A percentile compares a stretch with the other conserved stretches of the same genome.
These are phyloP conservation scores for Plasmodium blacklocki DNA, from an alignment of 169 alveolate genomes.

Conservation along the genomic window DNA sequence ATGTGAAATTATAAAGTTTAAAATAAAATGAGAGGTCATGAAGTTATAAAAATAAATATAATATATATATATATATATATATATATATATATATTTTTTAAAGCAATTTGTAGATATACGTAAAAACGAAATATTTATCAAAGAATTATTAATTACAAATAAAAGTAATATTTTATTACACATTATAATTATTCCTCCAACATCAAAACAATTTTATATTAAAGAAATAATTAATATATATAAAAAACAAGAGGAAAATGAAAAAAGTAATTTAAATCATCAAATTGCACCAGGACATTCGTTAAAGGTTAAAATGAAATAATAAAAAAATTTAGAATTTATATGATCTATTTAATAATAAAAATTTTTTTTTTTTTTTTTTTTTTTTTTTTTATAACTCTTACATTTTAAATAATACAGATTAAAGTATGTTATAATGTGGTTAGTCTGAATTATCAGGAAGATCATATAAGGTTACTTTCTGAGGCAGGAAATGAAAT, in stretches of 20 bases:
- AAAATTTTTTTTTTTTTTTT: constrained; percentile 8
- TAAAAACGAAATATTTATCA: constrained; percentile 8
- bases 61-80: not conserved
- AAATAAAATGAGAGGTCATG: no score
- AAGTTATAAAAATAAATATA: no score
- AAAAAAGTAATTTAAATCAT: constrained; percentile 53
- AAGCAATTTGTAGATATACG: constrained; percentile 59
- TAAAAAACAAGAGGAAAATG: constrained; percentile 54
- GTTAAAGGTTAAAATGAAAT: constrained; percentile 25
- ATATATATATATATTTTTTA: not conserved
- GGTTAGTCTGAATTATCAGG: constrained; percentile 33
- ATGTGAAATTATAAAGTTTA: no score
- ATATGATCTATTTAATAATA: constrained; percentile 2
- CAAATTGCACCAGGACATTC: constrained; percentile 77
- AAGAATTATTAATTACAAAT: constrained; percentile 58
- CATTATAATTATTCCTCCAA: constrained; percentile 59
- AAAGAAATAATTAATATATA: constrained; percentile 69
- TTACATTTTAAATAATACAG: constrained; percentile 12
- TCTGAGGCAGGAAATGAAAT: constrained; percentile 64
- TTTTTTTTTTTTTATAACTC: constrained; percentile 27
- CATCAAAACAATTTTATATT: constrained; percentile 32
- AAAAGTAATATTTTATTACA: constrained; percentile 52
- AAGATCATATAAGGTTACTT: constrained; percentile 45
- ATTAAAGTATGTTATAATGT: constrained; percentile 56
- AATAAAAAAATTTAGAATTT: not conserved